Percentiles rank a stretch among this genome's conserved stretches.
These are phyloP conservation scores for Candida corydali DNA, from an alignment of 805 yeast species.

Conservation along the genomic window DNA sequence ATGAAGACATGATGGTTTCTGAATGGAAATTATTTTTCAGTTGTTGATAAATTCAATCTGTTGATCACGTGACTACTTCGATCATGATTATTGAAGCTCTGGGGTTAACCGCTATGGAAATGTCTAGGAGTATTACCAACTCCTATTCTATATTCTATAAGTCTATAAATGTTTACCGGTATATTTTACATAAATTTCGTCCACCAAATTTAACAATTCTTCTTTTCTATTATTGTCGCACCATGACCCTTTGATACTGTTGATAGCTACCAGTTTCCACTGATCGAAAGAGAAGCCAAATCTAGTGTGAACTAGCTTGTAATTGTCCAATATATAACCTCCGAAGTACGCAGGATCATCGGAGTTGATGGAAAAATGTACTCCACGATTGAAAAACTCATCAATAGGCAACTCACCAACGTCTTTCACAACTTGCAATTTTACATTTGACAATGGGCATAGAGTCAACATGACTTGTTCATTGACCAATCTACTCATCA, in stretches of 20 bases:
- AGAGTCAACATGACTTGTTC: conserved; percentile 58
- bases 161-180: conserved; percentile 1
- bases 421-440: conserved; percentile 67
- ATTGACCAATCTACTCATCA: conserved; percentile 55
- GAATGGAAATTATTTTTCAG: background rate
- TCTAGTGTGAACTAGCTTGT: conserved; percentile 52
- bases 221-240: conserved; percentile 53
- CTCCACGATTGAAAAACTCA: conserved; percentile 57
- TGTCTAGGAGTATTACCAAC: too few species aligned
- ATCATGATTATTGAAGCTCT: too few species aligned
- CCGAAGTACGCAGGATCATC: conserved; percentile 64
- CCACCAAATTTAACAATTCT: conserved; percentile 43
- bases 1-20: background rate
- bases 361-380: conserved; percentile 63
- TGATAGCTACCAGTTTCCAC: conserved; percentile 63
- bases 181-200: conserved; percentile 39
- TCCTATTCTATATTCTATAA: too few species aligned
- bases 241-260: conserved; percentile 74
- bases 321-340: conserved; percentile 78
- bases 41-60: conserved; percentile 2
- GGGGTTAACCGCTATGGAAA: too few species aligned
- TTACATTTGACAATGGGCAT: conserved; percentile 77
- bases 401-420: conserved; percentile 65
- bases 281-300: conserved; percentile 57
- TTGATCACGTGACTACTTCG: too few species aligned